phyloP scores from a whole-genome alignment of 2,329 filamentous ascomycete genomes.

The Stachybotrys chartarum region DNA sequence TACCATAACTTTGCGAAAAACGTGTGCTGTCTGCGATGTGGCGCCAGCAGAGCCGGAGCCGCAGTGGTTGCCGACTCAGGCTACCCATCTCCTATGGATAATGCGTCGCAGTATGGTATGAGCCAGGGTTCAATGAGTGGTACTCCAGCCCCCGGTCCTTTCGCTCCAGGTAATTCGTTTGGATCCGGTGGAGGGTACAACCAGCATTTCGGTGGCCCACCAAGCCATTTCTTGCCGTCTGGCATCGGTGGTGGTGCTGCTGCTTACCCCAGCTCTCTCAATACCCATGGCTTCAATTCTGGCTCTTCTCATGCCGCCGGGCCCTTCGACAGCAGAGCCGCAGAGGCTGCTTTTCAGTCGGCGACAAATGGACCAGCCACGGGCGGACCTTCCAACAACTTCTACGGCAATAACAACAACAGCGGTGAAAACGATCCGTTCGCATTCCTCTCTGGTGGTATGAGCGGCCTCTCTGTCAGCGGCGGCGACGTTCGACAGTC shows the following conservation, averaged over 20 bases:
- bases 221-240: slow-evolving; percentile 85
- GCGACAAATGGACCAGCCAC: slow-evolving; percentile 76
- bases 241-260: slow-evolving; percentile 68
- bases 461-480: slow-evolving; percentile 65
- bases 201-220: slow-evolving; percentile 81
- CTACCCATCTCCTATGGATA: slow-evolving; percentile 86
- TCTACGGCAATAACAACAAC: slow-evolving; percentile 53
- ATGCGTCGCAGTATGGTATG: slow-evolving; percentile 76
- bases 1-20: slow-evolving; percentile 99
- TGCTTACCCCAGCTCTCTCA: slow-evolving; percentile 69
- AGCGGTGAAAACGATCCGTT: slow-evolving; percentile 68
- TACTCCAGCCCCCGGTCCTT: slow-evolving; percentile 70
- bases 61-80: slow-evolving; percentile 92
- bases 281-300: slow-evolving; percentile 67
- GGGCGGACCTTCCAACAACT: slow-evolving; percentile 57
- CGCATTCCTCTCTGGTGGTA: slow-evolving; percentile 69
- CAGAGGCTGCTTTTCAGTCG: slow-evolving; percentile 89
- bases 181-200: slow-evolving; percentile 56
- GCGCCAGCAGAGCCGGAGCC: slow-evolving; percentile 86
- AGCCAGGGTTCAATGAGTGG: slow-evolving; percentile 81
- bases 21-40: slow-evolving; percentile 92
- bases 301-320: slow-evolving; percentile 76
- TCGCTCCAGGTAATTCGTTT: slow-evolving; percentile 64
- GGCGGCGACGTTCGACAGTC: slow-evolving; percentile 46
- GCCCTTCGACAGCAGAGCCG: slow-evolving; percentile 86